Evolutionary conservation across 371 early-diverging fungal species (phyloP), one percentile per base, ranked within the genome.

Genomic region (Actinomortierella ambigua): DNA sequence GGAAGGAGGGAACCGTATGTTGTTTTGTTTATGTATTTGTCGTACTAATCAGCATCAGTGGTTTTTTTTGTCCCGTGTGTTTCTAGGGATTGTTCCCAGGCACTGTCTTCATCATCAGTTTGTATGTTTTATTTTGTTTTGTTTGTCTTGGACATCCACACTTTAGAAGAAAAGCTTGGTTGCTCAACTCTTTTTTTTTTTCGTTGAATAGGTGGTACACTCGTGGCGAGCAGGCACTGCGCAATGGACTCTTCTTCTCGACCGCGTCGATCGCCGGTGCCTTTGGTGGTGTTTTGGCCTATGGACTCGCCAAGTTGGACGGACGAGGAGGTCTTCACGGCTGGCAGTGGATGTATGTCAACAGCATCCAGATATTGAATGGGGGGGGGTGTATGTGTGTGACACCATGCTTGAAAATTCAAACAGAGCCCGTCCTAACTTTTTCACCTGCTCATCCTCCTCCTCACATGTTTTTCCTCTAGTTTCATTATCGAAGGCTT

Each of bases 211-310:
- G 61, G n/a, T 95, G 94, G 89, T 95, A 94, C 61, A 81, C 81
- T 24, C 82, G 83, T 5, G 57, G 75, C 15, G 94, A 94, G 75
- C 85, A 85, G 66, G 89, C 91, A 9, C 77, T 82, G 51, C 88
- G 94, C 39, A 81, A 90, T 26, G 89, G 89, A 7, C 60, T 89
- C 28, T 93, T 93, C 75, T 91, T 87, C 75, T 69, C 84, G 24
- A 86, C 86, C n/a, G 77, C 88, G 3, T 83, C 89, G 2, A 61
- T 90, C 48, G 91, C 95, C 26, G 93, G 93, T 6, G 91, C 89
- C 3, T 86, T 90, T 65, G 89, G 90, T 51, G 93, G 90, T 26
- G 77, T 88, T 2, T 68, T 88, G 44, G 87, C 87, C 2, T 84
- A 84, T 61, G 81, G 79, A 57, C 80, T 89, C 29, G 73, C 81